Evolutionary conservation across 225 moss, liverwort and hornwort species (phyloP).

Genomic region (Thuidium tamariscinum): DNA sequence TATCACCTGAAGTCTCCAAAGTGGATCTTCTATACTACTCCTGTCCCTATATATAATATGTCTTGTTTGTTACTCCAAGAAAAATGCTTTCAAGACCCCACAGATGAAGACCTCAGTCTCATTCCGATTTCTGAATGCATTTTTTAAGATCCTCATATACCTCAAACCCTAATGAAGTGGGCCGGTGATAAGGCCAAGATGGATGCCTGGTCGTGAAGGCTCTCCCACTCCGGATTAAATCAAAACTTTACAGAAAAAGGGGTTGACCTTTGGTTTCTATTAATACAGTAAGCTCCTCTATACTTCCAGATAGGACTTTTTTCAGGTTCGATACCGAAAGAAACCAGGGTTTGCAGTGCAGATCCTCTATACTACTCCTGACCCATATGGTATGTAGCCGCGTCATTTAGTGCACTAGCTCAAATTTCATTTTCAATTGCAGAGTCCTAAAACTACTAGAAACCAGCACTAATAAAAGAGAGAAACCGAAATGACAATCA

Average conservation of each 20-base stretch:
- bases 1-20: background rate
- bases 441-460: background rate
- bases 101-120: background rate
- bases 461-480: background rate
- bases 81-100: background rate
- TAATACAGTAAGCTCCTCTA: background rate
- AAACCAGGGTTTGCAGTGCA: background rate
- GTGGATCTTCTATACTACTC: background rate
- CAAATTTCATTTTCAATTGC: background rate
- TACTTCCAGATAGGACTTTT: background rate
- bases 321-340: background rate
- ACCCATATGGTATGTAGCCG: background rate
- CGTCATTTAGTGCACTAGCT: background rate
- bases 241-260: background rate
- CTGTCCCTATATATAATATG: background rate
- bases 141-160: background rate
- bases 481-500: background rate
- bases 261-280: background rate
- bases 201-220: background rate
- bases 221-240: background rate
- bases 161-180: background rate
- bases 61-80: background rate
- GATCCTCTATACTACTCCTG: background rate
- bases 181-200: background rate
- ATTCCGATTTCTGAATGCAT: background rate